Conservation (phyloP, 129 eudicot species). For the Oenanthe sinensis region DNA sequence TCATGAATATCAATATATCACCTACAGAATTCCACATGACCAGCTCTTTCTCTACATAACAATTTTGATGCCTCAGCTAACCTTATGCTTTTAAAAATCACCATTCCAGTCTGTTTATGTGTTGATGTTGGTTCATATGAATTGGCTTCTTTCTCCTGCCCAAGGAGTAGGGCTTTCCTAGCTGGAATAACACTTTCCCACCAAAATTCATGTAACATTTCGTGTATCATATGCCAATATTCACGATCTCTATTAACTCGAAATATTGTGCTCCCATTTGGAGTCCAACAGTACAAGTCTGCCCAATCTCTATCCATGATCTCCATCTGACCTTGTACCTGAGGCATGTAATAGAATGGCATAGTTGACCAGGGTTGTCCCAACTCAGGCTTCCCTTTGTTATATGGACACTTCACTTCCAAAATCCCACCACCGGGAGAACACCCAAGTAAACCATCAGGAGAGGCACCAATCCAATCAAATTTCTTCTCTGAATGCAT, state of each 20-base stretch:
- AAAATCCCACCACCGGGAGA: slow-evolving; percentile 66
- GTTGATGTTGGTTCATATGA: slow-evolving; percentile 50
- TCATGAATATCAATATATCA: slow-evolving; percentile 5
- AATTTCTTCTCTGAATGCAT: slow-evolving; percentile 50
- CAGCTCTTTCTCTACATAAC: slow-evolving; percentile 80
- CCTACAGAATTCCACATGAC: slow-evolving; percentile 51
- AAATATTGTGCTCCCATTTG: slow-evolving; percentile 83
- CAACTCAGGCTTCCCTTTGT: slow-evolving; percentile 78
- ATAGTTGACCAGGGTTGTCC: slow-evolving; percentile 71
- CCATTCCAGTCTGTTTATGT: slow-evolving; percentile 60
- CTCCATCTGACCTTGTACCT: slow-evolving; percentile 98
- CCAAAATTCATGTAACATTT: slow-evolving; percentile 81
- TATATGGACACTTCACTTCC: slow-evolving; percentile 87
- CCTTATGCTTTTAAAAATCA: slow-evolving; percentile 41
- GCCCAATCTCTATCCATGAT: slow-evolving; percentile 92
- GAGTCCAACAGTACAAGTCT: slow-evolving; percentile 94
- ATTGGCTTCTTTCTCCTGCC: slow-evolving; percentile 57
- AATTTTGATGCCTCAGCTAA: slow-evolving; percentile 63
- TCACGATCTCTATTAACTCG: slow-evolving; percentile 63
- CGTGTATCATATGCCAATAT: slow-evolving; percentile 76
- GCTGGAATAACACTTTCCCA: slow-evolving; percentile 97
- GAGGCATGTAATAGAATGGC: slow-evolving; percentile 99
- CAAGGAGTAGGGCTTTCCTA: slow-evolving; percentile 53
- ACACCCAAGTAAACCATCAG: slow-evolving; percentile 78
- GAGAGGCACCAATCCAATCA: slow-evolving; percentile 89